Evolutionary conservation across 441 rosid genomes (phyloP), one percentile per base, ranked within the genome.

Genomic region (Eruca vesicaria): DNA sequence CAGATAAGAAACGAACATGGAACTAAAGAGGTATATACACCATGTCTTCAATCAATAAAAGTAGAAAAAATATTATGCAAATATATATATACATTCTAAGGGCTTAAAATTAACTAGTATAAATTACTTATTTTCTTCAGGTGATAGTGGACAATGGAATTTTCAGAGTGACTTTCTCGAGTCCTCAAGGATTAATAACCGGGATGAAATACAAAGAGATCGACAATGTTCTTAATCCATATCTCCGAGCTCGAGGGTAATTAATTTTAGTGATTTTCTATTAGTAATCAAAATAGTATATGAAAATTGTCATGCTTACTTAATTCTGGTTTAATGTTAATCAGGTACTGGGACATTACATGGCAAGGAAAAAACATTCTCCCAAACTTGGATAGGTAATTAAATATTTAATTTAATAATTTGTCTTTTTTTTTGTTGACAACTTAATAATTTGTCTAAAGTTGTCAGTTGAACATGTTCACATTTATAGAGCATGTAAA

Each of bases 181-280:
- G 74, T 56, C 88, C 91, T 26, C 71, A 78, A 31, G 83, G 82
- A 53, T 50, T 66, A n/a, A 70, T 84, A 38, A 81, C 79, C 67
- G 82, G 87, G 58, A 82, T 94, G 63, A 75, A 75, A 41, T 95
- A 85, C 74, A 82, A 82, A 62, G 91, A 88, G 62, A 82, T 95
- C 43, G 88, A 86, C 55, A 95, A 93, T 80, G 82, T 95, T 90
- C 96, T 95, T 26, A 91, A 85, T 74, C 67, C 74, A 33, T 33
- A 63, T 73, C 43, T 78, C 56, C 61, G 61, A 62, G 18, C 21
- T 41, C 62, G 81, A 68, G 81, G 81, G 78, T 72, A 16, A 72
- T 23, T 53, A 52, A 15, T 36, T 20, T 69, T 33, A 70, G 14
- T 60, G 7, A 59, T 33, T 35, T 71, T 45, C 1, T 55, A 62